phyloP scores from a whole-genome alignment of 495 filamentous ascomycete genomes.

The Penicillium lividum region DNA sequence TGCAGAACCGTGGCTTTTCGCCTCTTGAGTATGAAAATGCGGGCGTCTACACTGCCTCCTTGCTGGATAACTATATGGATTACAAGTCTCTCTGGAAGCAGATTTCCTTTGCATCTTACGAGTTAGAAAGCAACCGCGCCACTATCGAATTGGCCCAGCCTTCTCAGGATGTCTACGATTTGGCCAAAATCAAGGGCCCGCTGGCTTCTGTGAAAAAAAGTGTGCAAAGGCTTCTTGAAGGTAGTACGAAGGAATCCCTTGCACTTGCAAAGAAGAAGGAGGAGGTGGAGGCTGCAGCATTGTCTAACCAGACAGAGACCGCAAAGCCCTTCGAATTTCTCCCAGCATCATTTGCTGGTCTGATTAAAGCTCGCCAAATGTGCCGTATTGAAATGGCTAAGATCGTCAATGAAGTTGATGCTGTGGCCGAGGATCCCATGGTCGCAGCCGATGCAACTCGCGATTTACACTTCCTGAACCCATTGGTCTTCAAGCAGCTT shows the following conservation, averaged over 20 bases:
- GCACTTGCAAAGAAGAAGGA: background rate
- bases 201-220: background rate
- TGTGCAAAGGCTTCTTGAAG: constrained; percentile 1
- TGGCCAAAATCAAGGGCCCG: constrained; percentile 4
- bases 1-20: background rate
- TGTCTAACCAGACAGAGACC: background rate
- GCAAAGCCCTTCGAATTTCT: background rate
- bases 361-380: constrained; percentile 4
- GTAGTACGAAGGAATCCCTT: constrained; percentile 1
- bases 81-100: constrained; percentile 6
- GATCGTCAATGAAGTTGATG: constrained; percentile 13
- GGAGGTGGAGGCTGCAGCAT: background rate
- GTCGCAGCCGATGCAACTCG: constrained; percentile 8
- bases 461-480: constrained; percentile 7
- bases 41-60: constrained; percentile 4
- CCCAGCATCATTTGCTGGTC: background rate
- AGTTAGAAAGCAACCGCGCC: background rate
- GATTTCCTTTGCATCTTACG: background rate
- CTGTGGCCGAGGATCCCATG: constrained; percentile 6
- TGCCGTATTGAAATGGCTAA: constrained; percentile 9
- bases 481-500: constrained; percentile 7
- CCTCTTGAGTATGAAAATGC: constrained; percentile 12
- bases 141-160: background rate
- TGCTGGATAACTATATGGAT: constrained; percentile 9
- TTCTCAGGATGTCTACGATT: constrained; percentile 2